Evolutionary conservation across 495 filamentous ascomycete species (phyloP).

Genomic region (Penicillium crystallinum): DNA sequence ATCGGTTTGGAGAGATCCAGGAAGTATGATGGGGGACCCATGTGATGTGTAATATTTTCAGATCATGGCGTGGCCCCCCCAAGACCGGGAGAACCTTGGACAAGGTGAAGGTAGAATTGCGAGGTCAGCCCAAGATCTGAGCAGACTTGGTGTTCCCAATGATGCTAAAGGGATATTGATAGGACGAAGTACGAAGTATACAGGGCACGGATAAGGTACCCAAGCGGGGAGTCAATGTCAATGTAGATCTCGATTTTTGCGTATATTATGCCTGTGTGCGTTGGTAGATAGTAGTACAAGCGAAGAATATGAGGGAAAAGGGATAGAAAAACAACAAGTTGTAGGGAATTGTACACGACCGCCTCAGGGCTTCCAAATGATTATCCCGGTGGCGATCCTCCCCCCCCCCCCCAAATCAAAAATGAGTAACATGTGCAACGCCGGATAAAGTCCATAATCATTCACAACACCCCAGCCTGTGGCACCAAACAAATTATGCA

Average conservation of each 20-base stretch:
- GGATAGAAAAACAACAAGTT: conserved; percentile 12
- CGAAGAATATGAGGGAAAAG: conserved; percentile 4
- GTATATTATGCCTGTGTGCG: conserved; percentile 18
- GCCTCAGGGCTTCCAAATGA: conserved; percentile 10
- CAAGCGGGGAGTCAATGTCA: neutral
- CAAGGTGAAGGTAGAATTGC: neutral
- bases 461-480: conserved; percentile 18
- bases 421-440: conserved; percentile 19
- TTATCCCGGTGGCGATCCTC: conserved; percentile 18
- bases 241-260: conserved; percentile 10
- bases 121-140: neutral
- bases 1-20: conserved; percentile 22
- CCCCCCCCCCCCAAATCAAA: neutral
- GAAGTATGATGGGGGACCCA: conserved; percentile 2
- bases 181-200: neutral
- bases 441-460: conserved; percentile 11
- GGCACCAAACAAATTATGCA: conserved; percentile 28
- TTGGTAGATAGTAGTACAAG: conserved; percentile 19
- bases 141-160: neutral
- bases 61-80: neutral
- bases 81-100: conserved; percentile 9
- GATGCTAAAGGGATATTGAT: neutral
- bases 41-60: conserved; percentile 29
- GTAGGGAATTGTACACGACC: conserved; percentile 28
- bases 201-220: too few relatives aligned